Evolutionary conservation across 2,329 filamentous ascomycete species (phyloP), one percentile per base, ranked within the genome.

Genomic region (Aureobasidium sp.): DNA sequence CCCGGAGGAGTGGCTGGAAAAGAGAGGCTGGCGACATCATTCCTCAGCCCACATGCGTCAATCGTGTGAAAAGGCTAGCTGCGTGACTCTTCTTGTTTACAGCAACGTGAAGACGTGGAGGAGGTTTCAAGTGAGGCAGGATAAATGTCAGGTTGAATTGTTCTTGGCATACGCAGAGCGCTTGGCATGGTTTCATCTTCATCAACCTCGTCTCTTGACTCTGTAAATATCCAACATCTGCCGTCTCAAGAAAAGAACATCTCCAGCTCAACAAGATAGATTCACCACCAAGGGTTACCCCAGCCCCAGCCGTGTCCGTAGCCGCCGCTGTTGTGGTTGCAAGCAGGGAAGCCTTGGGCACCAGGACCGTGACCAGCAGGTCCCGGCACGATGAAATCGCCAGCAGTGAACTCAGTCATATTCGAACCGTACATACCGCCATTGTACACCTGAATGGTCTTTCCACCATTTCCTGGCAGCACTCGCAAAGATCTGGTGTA

Each of bases 401-500:
- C 45, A 4, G 44, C 56, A 31, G 25, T 60, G 12, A 60, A 60
- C 12, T 39, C 17, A 5, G 56, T 60, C 34, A 49, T 51, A 25
- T 60, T 60, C 5, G 44, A 51, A 11, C 56, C 56, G 34, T 60
- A 60, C 56, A 60, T 60, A 11, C 56, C 56, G 12, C 56, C 56
- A 31, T 60, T 60, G 22, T 39, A 31, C 5, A 60, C 56, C 17
- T 45, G 34, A 12, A 60, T 34, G 17, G 45, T 60, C 45, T 60
- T 60, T 39, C 56, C 56, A 5, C 56, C 45, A 12, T 60, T 60
- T 60, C 78, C 73, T 20, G 74, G 70, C 65, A 81, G 66, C 6
- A 82, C 75, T 57, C 76, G 70, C 64, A 82, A 66, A 64, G 75
- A 73, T 29, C 80, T 70, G 2, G 79, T 79, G 67, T 83, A 83